These are phyloP conservation scores for Fraxinus cuspidata DNA, from an alignment of 257 asterid species.

Conservation along the genomic window DNA sequence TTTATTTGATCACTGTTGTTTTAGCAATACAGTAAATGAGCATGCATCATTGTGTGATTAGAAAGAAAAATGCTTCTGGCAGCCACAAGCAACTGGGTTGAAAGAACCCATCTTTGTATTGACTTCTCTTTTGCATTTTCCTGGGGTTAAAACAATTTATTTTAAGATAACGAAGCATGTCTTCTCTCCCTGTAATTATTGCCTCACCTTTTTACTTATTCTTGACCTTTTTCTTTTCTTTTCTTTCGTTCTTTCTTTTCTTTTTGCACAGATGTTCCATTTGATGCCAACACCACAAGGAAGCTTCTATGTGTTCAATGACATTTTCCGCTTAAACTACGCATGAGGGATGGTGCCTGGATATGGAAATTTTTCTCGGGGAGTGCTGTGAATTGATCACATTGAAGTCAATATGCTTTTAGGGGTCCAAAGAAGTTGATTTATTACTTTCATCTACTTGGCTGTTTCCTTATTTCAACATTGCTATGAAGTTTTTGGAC, in stretches of 20 bases:
- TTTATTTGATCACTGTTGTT: neutral
- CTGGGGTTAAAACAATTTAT: neutral
- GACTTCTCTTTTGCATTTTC: neutral
- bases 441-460: neutral
- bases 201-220: conserved; percentile 12
- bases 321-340: conserved; percentile 43
- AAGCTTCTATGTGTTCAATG: conserved; percentile 39
- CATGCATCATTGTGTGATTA: neutral
- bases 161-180: neutral
- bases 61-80: neutral
- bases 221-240: neutral
- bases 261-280: conserved; percentile 40
- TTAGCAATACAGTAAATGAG: neutral
- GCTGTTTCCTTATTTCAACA: neutral
- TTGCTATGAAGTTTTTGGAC: neutral
- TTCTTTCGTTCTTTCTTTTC: neutral
- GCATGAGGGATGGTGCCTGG: conserved; percentile 20
- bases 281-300: conserved; percentile 45
- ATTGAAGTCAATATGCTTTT: neutral
- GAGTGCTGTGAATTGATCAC: neutral
- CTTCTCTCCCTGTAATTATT: neutral
- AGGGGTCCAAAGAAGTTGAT: neutral
- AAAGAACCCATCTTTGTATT: neutral
- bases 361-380: neutral
- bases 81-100: conserved; percentile 3